Conservation (phyloP, 306 rosid genomes). For the Pyrus communis region DNA sequence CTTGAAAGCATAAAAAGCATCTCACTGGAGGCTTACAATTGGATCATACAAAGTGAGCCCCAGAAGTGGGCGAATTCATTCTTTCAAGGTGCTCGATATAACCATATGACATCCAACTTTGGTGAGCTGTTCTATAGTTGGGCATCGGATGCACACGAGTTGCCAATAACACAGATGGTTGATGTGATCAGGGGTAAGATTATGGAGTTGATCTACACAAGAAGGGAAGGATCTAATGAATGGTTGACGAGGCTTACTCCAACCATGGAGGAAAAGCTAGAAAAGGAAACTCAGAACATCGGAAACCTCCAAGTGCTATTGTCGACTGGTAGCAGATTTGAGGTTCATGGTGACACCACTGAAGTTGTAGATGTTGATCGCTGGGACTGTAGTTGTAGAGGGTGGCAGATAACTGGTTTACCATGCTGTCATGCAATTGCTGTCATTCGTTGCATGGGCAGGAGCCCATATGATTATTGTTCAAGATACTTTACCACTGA, state of each 20-base stretch:
- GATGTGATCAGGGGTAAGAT: constrained; percentile 74
- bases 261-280: constrained; percentile 83
- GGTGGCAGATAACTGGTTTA: constrained; percentile 76
- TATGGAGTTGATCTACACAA: constrained; percentile 62
- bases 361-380: constrained; percentile 70
- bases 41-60: constrained; percentile 85
- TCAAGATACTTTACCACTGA: constrained; percentile 73
- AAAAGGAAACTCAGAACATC: constrained; percentile 48
- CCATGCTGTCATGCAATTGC: constrained; percentile 90
- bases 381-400: constrained; percentile 90
- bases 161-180: constrained; percentile 97
- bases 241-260: constrained; percentile 83
- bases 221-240: constrained; percentile 55
- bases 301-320: constrained; percentile 54
- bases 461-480: constrained; percentile 75
- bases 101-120: constrained; percentile 81
- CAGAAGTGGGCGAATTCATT: constrained; percentile 77
- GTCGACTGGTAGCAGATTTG: constrained; percentile 55
- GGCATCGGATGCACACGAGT: constrained; percentile 79
- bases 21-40: constrained; percentile 71
- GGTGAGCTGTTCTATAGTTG: constrained; percentile 90
- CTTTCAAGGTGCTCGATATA: constrained; percentile 86
- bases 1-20: constrained; percentile 69
- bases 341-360: constrained; percentile 71
- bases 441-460: constrained; percentile 49